Evolutionary conservation across 805 yeast genomes (phyloP).

Genomic region (Yarrowia keelungensis): DNA sequence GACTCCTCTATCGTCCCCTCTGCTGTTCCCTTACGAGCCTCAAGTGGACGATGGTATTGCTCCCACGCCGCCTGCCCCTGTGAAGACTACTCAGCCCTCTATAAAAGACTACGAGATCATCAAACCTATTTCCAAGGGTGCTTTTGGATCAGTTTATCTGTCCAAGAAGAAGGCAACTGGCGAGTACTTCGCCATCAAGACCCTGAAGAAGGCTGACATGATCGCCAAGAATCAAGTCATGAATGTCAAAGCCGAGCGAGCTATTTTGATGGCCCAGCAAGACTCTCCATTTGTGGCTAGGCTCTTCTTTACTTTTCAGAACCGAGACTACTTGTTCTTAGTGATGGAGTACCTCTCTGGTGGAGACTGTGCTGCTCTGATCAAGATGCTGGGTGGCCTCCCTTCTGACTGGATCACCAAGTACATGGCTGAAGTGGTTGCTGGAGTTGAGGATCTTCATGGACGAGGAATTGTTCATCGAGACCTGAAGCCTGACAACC

Average conservation of each 20-base stretch:
- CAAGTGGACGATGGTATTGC: slow-evolving; percentile 54
- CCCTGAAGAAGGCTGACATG: slow-evolving; percentile 91
- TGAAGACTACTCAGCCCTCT: slow-evolving; percentile 67
- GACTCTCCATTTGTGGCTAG: slow-evolving; percentile 93
- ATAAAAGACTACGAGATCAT: slow-evolving; percentile 88
- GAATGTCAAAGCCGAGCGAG: slow-evolving; percentile 92
- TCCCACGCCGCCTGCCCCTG: slow-evolving; percentile 70
- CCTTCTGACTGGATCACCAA: slow-evolving; percentile 83
- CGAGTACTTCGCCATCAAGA: slow-evolving; percentile 94
- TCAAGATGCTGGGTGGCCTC: slow-evolving; percentile 80
- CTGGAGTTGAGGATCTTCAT: slow-evolving; percentile 91
- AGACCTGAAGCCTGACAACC: slow-evolving; percentile 93
- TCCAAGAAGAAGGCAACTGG: slow-evolving; percentile 86
- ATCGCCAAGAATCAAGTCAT: slow-evolving; percentile 95
- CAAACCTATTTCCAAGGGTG: slow-evolving; percentile 95
- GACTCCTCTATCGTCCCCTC: slow-evolving; percentile 69
- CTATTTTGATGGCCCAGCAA: slow-evolving; percentile 97
- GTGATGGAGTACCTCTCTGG: slow-evolving; percentile 98
- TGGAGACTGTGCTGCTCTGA: slow-evolving; percentile 90
- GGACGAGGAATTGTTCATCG: slow-evolving; percentile 88
- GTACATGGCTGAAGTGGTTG: slow-evolving; percentile 87
- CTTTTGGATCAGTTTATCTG: slow-evolving; percentile 93
- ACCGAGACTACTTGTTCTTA: slow-evolving; percentile 79
- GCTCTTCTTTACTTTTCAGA: slow-evolving; percentile 86
- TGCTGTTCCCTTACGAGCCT: slow-evolving; percentile 58